Evolutionary conservation across 768 basidiomycete species (phyloP).

Genomic region (Termitomyces sp.): DNA sequence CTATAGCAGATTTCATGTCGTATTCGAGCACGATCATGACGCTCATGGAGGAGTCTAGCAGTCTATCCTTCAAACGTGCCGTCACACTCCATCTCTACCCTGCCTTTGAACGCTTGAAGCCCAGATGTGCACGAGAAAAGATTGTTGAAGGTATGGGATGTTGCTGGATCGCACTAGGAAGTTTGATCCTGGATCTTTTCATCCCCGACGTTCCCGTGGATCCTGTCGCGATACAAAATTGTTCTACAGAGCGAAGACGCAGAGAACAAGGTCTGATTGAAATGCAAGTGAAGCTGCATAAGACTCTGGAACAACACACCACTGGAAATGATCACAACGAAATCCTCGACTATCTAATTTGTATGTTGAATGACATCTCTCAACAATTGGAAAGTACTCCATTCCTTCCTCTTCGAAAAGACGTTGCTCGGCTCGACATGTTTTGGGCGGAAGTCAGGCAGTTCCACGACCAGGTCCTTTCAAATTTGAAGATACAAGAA

Average conservation of each 20-base stretch:
- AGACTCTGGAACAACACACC: constrained; percentile 43
- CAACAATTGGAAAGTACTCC: constrained; percentile 21
- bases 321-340: constrained; percentile 53
- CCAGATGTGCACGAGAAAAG: neutral
- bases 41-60: constrained; percentile 25
- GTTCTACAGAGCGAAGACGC: constrained; percentile 35
- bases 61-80: constrained; percentile 28
- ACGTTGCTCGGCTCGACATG: constrained; percentile 44
- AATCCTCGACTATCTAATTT: constrained; percentile 39
- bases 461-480: constrained; percentile 58
- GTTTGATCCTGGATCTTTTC: constrained; percentile 60
- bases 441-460: constrained; percentile 77
- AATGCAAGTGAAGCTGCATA: constrained; percentile 49
- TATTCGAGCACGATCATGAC: constrained; percentile 20
- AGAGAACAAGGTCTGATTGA: constrained; percentile 33
- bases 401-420: constrained; percentile 27
- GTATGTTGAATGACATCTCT: constrained; percentile 22
- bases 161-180: constrained; percentile 57
- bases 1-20: constrained; percentile 10
- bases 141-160: constrained; percentile 20
- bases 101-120: constrained; percentile 14
- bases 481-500: constrained; percentile 39
- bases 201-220: constrained; percentile 85
- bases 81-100: constrained; percentile 23
- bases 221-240: constrained; percentile 64